Evolutionary conservation across 2,329 filamentous ascomycete genomes (phyloP).

Genomic region (Colletotrichum caudatum): DNA sequence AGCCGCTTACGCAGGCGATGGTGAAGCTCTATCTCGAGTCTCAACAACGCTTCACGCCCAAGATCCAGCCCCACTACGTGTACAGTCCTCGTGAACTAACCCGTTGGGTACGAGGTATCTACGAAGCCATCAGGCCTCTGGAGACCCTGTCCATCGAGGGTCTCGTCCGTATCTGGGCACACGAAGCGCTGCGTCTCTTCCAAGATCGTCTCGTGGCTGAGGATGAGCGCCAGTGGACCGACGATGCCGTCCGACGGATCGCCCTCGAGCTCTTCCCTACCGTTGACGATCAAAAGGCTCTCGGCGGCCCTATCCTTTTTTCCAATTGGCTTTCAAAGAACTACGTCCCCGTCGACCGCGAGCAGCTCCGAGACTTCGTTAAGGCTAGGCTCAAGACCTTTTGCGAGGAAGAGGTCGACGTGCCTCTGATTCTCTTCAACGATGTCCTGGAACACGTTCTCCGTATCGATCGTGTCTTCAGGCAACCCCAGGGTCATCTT

Average conservation of each 20-base stretch:
- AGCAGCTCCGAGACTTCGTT: slow-evolving; percentile 95
- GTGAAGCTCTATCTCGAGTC: slow-evolving; percentile 96
- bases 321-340: slow-evolving; percentile 99
- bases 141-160: slow-evolving; percentile 91
- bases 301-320: slow-evolving; percentile 94
- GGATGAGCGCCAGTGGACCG: slow-evolving; percentile 95
- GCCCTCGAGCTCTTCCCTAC: slow-evolving; percentile 93
- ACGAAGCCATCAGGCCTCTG: slow-evolving; percentile 94
- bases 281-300: slow-evolving; percentile 89
- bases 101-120: slow-evolving; percentile 96
- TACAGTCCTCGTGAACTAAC: slow-evolving; percentile 99
- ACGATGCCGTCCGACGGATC: slow-evolving; percentile 86
- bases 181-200: slow-evolving; percentile 95
- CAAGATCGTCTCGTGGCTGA: slow-evolving; percentile 96
- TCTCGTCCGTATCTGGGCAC: slow-evolving; percentile 95
- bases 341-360: slow-evolving; percentile 95
- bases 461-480: slow-evolving; percentile 97
- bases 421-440: slow-evolving; percentile 98
- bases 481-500: slow-evolving; percentile 96
- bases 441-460: slow-evolving; percentile 98
- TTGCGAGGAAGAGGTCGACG: slow-evolving; percentile 99
- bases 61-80: slow-evolving; percentile 98
- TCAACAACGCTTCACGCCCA: slow-evolving; percentile 91
- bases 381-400: slow-evolving; percentile 97
- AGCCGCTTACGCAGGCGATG: slow-evolving; percentile 96